These are phyloP conservation scores for Guyanaporus albipodus DNA, from an alignment of 768 basidiomycete genomes.

Conservation along the genomic window DNA sequence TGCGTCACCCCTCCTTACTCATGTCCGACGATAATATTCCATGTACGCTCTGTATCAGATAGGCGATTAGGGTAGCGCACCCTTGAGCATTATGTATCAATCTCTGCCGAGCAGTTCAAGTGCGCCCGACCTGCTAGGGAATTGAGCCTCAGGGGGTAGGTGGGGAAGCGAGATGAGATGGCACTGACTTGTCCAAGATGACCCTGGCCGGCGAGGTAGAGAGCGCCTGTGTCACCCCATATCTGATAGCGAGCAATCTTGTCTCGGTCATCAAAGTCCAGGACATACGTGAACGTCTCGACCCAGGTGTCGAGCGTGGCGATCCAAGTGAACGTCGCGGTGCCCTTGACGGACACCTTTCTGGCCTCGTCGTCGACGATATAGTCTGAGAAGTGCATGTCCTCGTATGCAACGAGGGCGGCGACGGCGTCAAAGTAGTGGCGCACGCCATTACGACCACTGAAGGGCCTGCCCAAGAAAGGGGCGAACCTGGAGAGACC, in stretches of 20 bases:
- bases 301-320: slow-evolving; percentile 53
- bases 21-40: neutral
- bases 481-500: slow-evolving; percentile 52
- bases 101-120: neutral
- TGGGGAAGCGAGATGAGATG: neutral
- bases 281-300: slow-evolving; percentile 55
- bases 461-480: slow-evolving; percentile 54
- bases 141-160: neutral
- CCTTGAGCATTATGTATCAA: neutral
- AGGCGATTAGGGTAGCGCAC: neutral
- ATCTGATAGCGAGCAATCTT: slow-evolving; percentile 61
- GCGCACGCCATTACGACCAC: slow-evolving; percentile 40
- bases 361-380: slow-evolving; percentile 46
- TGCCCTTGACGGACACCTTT: slow-evolving; percentile 54
- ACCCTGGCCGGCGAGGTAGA: slow-evolving; percentile 57
- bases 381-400: slow-evolving; percentile 53
- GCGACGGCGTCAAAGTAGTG: slow-evolving; percentile 49
- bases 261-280: slow-evolving; percentile 55
- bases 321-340: slow-evolving; percentile 54
- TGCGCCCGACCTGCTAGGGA: neutral
- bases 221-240: slow-evolving; percentile 66
- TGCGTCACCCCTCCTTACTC: neutral
- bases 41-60: slow-evolving; percentile 15
- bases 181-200: slow-evolving; percentile 27
- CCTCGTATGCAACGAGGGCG: slow-evolving; percentile 44